phyloP scores from a whole-genome alignment of 495 filamentous ascomycete species.

The Aspergillus nanangensis region DNA sequence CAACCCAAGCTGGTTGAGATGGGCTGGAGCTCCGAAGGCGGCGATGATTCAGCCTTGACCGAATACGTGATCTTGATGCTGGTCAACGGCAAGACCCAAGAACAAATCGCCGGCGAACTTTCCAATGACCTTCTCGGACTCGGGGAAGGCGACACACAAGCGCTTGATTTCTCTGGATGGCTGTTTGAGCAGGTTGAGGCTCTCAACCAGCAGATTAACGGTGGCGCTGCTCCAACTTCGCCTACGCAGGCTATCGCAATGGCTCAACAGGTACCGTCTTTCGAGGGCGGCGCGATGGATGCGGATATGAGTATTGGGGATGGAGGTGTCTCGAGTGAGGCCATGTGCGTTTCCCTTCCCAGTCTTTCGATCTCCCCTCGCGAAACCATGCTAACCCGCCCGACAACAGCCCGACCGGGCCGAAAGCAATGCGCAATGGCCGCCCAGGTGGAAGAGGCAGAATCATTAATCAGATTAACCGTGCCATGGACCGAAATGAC shows the following conservation, averaged over 20 bases:
- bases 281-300: slow-evolving; percentile 41
- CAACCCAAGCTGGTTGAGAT: slow-evolving; percentile 94
- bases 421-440: slow-evolving; percentile 87
- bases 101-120: slow-evolving; percentile 84
- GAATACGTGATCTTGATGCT: slow-evolving; percentile 98
- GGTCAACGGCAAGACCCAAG: slow-evolving; percentile 85
- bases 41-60: slow-evolving; percentile 77
- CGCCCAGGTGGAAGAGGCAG: slow-evolving; percentile 56
- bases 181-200: slow-evolving; percentile 77
- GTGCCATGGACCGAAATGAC: slow-evolving; percentile 79
- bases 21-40: slow-evolving; percentile 78
- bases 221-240: slow-evolving; percentile 25
- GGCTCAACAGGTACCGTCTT: slow-evolving; percentile 18
- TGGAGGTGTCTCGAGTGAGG: slow-evolving; percentile 40
- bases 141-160: slow-evolving; percentile 74
- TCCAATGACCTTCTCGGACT: slow-evolving; percentile 83
- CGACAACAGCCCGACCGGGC: slow-evolving; percentile 75
- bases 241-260: slow-evolving; percentile 31
- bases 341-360: slow-evolving; percentile 59
- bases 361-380: neutral
- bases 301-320: slow-evolving; percentile 78
- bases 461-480: slow-evolving; percentile 83
- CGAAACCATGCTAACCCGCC: slow-evolving; percentile 15
- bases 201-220: slow-evolving; percentile 61
- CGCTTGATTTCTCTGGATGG: slow-evolving; percentile 83